Base-by-base conservation (phyloP, 768 basidiomycete genomes). In the Xerocomellus amylosporus region DNA sequence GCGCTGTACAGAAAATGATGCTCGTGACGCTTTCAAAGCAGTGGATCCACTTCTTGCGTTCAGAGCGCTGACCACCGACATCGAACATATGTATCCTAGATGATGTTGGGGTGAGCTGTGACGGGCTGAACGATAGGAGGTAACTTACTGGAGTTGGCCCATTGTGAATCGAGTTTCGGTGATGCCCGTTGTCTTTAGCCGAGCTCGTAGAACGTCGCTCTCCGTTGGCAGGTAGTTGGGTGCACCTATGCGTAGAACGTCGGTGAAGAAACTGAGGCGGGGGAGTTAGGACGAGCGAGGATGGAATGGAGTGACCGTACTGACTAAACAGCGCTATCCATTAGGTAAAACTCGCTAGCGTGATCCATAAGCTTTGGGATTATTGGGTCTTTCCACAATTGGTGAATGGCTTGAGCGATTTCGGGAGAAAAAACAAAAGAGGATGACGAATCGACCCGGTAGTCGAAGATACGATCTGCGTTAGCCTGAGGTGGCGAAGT, bases 281-380 rank as follows among this genome's bases (percentile, higher is more conserved):
- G 8, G 2, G 3, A 9, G 14, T 58, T 19, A 55, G 59, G 22
- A 46, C 20, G 22, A 45, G 30, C 0, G 30, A 7, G 10, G 46
- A 39, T 2, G 30, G 15, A 19, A 48, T 7, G 4, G 30, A 13
- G 43, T 33, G 33, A 39, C 22, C 9, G 24, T 12, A 80, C 88
- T 66, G 62, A 92, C 90, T 96, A 96, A 41, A 78, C 77, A 0
- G 95, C 95, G n/a, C 84, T 90, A 67, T 97, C 95, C 92, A 95
- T 96, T 14, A 97, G 76, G 66, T 96, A 95, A 64, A 96, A 96
- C 51, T 93, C 86, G 66, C 76, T 83, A 20, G 76, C 74, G 58
- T 85, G 83, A 31, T 81, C 79, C 77, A 82, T 77, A 10, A 82
- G 65, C 10, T 70, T 69, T 4, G 64, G 53, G 1, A 85, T 81